phyloP scores from a whole-genome alignment of 495 filamentous ascomycete species.

The Trichodelitschia bisporula region DNA sequence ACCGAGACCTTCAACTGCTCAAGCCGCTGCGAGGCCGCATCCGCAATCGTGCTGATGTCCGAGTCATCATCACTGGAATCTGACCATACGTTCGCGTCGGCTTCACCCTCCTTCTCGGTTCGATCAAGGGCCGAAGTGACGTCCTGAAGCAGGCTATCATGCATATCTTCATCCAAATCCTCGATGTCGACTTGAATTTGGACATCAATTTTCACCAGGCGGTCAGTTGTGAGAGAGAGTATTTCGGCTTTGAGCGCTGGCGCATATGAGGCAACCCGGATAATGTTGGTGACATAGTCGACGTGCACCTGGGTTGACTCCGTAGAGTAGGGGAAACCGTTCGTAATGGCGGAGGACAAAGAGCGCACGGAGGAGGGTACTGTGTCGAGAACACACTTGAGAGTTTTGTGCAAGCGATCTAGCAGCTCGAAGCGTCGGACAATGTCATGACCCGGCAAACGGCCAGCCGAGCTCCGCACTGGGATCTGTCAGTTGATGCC shows the following conservation, averaged over 20 bases:
- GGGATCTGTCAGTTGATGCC: neutral
- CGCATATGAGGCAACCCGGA: conserved; percentile 46
- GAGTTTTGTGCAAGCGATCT: conserved; percentile 42
- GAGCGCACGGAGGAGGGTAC: too few relatives aligned
- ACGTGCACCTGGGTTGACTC: conserved; percentile 48
- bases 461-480: conserved; percentile 16
- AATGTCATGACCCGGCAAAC: conserved; percentile 30
- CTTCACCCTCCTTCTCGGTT: conserved; percentile 6
- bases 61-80: conserved; percentile 19
- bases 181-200: conserved; percentile 86
- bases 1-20: conserved; percentile 53
- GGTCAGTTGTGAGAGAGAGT: conserved; percentile 58
- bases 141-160: conserved; percentile 22
- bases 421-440: conserved; percentile 35
- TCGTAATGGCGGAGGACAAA: conserved; percentile 50
- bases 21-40: conserved; percentile 21
- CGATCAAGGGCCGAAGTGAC: too few relatives aligned
- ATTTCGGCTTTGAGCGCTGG: conserved; percentile 64
- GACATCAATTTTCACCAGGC: conserved; percentile 76
- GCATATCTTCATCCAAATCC: conserved; percentile 49
- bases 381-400: conserved; percentile 52
- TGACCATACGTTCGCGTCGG: conserved; percentile 20
- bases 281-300: conserved; percentile 54
- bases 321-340: conserved; percentile 46
- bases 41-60: conserved; percentile 11